Conservation (phyloP, 306 rosid genomes). For the Lablab purpureus region DNA sequence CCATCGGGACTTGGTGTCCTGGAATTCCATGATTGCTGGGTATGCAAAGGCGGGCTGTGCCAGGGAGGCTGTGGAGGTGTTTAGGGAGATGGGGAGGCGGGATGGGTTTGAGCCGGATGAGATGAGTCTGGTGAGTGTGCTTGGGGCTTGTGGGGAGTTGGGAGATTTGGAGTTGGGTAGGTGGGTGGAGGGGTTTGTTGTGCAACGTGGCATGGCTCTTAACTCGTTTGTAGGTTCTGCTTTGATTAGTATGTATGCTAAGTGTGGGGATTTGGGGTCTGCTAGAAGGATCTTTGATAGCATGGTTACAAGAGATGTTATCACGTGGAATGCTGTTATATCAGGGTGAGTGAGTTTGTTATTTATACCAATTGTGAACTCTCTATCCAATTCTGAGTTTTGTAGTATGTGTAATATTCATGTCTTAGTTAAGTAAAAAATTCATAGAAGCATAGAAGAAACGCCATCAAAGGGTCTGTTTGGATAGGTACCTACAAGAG, state of each 20-base stretch:
- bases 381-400: too few species aligned
- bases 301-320: slow-evolving; percentile 64
- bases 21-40: slow-evolving; percentile 90
- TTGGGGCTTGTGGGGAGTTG: slow-evolving; percentile 84
- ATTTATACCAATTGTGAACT: too few species aligned
- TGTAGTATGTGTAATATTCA: too few species aligned
- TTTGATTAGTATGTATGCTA: slow-evolving; percentile 79
- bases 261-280: slow-evolving; percentile 77
- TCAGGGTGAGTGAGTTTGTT: slow-evolving; percentile 68
- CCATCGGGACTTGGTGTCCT: slow-evolving; percentile 74
- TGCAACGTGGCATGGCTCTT: slow-evolving; percentile 54
- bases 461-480: background rate
- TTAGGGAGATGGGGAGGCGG: slow-evolving; percentile 61
- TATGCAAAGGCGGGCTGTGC: slow-evolving; percentile 74
- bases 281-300: slow-evolving; percentile 78
- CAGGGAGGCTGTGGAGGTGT: slow-evolving; percentile 68
- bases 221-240: slow-evolving; percentile 83
- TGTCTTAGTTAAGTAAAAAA: too few species aligned
- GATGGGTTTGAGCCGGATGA: slow-evolving; percentile 76
- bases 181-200: slow-evolving; percentile 79
- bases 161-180: slow-evolving; percentile 76
- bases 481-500: background rate
- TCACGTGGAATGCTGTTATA: slow-evolving; percentile 92
- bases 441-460: too few species aligned
- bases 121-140: slow-evolving; percentile 78